Base-by-base conservation (phyloP, 306 rosid species). In the Lupinus albus region DNA sequence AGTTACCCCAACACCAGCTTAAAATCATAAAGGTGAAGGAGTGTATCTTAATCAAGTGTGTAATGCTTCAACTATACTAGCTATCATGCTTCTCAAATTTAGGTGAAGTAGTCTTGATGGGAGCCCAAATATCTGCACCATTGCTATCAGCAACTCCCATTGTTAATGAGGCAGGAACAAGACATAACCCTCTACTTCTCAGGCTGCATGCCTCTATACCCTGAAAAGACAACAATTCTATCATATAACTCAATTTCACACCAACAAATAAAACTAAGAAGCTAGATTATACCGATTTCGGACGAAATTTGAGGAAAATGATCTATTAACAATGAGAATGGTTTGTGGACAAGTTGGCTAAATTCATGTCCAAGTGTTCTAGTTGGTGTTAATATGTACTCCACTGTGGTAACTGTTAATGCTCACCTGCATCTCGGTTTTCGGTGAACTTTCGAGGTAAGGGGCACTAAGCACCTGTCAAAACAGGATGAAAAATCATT, bases 111-210 rank as follows among this genome's bases (percentile, higher is more conserved):
- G 84, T 86, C 81, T 93, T 89, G 51, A 85, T 84, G 11, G 98
- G 98, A 11, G 97, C 97, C 98, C 98, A 93, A 39, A 93, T 89
- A 68, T 93, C 98, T 36, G 98, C 98, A 38, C 98, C 98, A 52
- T 93, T 93, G 76, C 91, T 91, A 59, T 88, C 87, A 42, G 95
- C 87, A 65, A 89, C 88, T 71, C 97, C 98, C 12, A 60, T 75
- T 13, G 97, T 86, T 47, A 76, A 77, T 1, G 91, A 79, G 54
- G 88, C 84, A 0, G 98, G 98, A 73, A 93, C 90, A 35, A 93
- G 80, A 57, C 93, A 93, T 67, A 93, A 79, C 53, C 98, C 98
- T 84, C 94, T 77, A 82, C 66, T 84, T 76, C 94, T 93, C 79
- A 93, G 77, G 84, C 85, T 82, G 95, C 81, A 81, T 53, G 82